A percentile compares a stretch with the other conserved stretches of the same genome.
phyloP scores from a whole-genome alignment of 345 rosid species.

The Populus ilicifolia region DNA sequence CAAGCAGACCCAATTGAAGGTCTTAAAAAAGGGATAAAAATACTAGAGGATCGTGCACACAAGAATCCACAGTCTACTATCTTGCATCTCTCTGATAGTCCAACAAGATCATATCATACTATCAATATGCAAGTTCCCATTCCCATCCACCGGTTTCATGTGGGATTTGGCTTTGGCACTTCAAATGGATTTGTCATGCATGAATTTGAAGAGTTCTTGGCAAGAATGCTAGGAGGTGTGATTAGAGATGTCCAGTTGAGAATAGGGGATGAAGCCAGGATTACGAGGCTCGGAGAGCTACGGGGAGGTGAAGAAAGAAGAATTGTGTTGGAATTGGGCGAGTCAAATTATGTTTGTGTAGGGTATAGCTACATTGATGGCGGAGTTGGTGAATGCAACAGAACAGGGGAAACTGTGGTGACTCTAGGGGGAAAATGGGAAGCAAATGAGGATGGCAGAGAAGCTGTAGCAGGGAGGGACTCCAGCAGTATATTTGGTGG shows the following conservation, averaged over 20 bases:
- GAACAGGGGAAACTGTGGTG: constrained; percentile 60
- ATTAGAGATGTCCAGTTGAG: constrained; percentile 61
- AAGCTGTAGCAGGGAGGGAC: constrained; percentile 27
- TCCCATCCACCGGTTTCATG: constrained; percentile 68
- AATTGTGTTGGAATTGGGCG: constrained; percentile 52
- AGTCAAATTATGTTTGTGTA: constrained; percentile 37
- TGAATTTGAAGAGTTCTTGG: constrained; percentile 71
- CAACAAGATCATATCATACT: constrained; percentile 49
- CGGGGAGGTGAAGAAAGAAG: constrained; percentile 65
- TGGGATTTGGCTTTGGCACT: constrained; percentile 64
- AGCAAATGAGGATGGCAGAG: constrained; percentile 23
- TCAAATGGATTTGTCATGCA: constrained; percentile 72
- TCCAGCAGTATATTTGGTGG: constrained; percentile 32
- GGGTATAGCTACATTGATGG: constrained; percentile 71
- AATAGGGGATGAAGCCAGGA: constrained; percentile 57
- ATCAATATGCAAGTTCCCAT: constrained; percentile 43
- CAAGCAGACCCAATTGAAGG: constrained; percentile 79
- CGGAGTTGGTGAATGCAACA: constrained; percentile 44
- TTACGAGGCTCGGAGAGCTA: constrained; percentile 56
- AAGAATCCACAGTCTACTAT: constrained; percentile 61
- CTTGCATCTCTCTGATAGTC: constrained; percentile 66
- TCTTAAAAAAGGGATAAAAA: constrained; percentile 65
- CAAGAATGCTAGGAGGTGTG: constrained; percentile 51
- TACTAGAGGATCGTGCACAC: constrained; percentile 73
- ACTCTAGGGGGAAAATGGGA: constrained; percentile 41